phyloP scores from a whole-genome alignment of 2,329 filamentous ascomycete genomes.

The Sporothrix dimorphospora region DNA sequence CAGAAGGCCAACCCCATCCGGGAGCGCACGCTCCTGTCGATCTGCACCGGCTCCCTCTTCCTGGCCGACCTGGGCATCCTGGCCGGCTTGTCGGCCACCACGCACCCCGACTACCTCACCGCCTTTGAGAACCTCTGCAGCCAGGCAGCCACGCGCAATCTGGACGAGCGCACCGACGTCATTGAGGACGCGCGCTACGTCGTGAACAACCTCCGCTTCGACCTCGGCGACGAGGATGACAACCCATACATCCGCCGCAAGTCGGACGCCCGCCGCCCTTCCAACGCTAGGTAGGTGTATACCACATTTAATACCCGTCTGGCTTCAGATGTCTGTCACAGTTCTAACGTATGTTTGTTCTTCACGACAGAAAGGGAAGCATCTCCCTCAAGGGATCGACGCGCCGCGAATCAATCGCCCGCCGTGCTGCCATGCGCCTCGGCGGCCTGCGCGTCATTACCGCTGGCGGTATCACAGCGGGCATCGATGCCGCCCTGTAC shows the following conservation, averaged over 20 bases:
- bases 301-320: too few relatives aligned
- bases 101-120: constrained; percentile 78
- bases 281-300: constrained; percentile 56
- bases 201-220: constrained; percentile 88
- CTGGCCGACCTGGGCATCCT: constrained; percentile 77
- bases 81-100: constrained; percentile 77
- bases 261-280: constrained; percentile 66
- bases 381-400: constrained; percentile 77
- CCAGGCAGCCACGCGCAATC: constrained; percentile 68
- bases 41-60: constrained; percentile 79
- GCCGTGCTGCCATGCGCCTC: constrained; percentile 75
- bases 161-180: constrained; percentile 78
- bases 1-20: constrained; percentile 78
- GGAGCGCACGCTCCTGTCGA: constrained; percentile 78
- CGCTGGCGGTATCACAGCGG: constrained; percentile 75
- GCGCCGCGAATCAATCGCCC: constrained; percentile 78
- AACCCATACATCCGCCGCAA: constrained; percentile 82
- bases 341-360: background rate
- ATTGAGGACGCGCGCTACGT: constrained; percentile 81
- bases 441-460: constrained; percentile 75
- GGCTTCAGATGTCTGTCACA: background rate
- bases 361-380: constrained; percentile 69
- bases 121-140: constrained; percentile 81
- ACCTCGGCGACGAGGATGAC: constrained; percentile 78
- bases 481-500: constrained; percentile 83